Evolutionary conservation across 768 basidiomycete species (phyloP).

Genomic region (Coprinopsis strossmayeri): DNA sequence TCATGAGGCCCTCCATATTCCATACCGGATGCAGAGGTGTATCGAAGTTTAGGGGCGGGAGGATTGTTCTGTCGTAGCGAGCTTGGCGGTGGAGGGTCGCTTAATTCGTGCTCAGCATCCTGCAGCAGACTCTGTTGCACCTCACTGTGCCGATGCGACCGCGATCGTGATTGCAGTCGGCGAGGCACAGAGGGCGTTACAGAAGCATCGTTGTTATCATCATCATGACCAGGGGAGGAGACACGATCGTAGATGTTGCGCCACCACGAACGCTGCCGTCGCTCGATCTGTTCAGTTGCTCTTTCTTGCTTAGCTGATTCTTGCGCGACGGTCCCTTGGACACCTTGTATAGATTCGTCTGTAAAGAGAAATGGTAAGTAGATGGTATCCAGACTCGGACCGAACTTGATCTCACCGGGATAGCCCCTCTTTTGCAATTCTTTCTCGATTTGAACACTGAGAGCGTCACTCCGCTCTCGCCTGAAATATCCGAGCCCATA

Average conservation of each 20-base stretch:
- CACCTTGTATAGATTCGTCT: not conserved
- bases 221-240: constrained; percentile 35
- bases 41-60: not conserved
- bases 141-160: constrained; percentile 13
- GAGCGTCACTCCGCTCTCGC: constrained; percentile 45
- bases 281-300: constrained; percentile 19
- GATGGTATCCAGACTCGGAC: too few relatives aligned
- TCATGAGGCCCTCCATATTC: constrained; percentile 1
- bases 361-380: not conserved
- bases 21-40: not conserved
- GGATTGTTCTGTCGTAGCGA: constrained; percentile 9
- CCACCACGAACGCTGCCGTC: constrained; percentile 44
- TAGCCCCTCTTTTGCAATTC: constrained; percentile 48
- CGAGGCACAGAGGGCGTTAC: constrained; percentile 10
- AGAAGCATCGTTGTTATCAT: constrained; percentile 18
- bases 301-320: not conserved
- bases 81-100: constrained; percentile 23
- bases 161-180: constrained; percentile 10
- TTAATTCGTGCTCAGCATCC: constrained; percentile 11
- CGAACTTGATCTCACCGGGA: too few relatives aligned
- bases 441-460: constrained; percentile 46
- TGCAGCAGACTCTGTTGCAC: constrained; percentile 10
- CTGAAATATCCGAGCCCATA: constrained; percentile 33
- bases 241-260: constrained; percentile 44
- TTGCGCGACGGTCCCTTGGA: not conserved